These are phyloP conservation scores for Pythium volutum DNA, from an alignment of 352 stramenopile species.

Conservation along the genomic window DNA sequence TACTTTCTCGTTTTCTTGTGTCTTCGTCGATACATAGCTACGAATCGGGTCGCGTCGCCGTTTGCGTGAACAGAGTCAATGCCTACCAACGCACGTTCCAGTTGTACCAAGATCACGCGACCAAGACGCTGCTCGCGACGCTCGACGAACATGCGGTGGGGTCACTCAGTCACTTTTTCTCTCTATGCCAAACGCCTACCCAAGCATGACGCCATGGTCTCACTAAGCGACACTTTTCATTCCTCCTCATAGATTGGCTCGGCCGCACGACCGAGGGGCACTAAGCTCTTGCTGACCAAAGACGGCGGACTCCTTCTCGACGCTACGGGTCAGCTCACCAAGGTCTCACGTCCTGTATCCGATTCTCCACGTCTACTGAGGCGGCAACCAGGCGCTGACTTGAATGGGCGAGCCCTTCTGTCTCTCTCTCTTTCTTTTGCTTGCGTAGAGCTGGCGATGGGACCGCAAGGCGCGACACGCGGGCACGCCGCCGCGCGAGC, in stretches of 20 bases:
- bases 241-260: slow-evolving; percentile 44
- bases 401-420: not conserved
- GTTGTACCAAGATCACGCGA: slow-evolving; percentile 67
- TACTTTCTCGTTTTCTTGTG: not conserved
- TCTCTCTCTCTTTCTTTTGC: not conserved
- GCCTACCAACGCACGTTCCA: slow-evolving; percentile 57
- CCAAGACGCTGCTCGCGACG: slow-evolving; percentile 50
- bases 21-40: slow-evolving; percentile 32
- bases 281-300: slow-evolving; percentile 67
- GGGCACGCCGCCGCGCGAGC: slow-evolving; percentile 47
- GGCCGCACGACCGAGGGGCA: slow-evolving; percentile 42
- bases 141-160: slow-evolving; percentile 71
- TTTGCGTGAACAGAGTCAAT: slow-evolving; percentile 71
- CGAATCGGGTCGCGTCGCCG: slow-evolving; percentile 56
- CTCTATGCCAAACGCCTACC: slow-evolving; percentile 1
- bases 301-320: slow-evolving; percentile 58
- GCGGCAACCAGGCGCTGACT: not conserved
- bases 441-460: slow-evolving; percentile 57
- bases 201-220: not conserved
- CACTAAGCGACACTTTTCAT: not conserved
- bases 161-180: not conserved
- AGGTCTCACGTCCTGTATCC: slow-evolving; percentile 30
- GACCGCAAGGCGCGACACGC: slow-evolving; percentile 60
- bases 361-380: not conserved
- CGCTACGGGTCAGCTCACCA: slow-evolving; percentile 44